Evolutionary conservation across 2,329 filamentous ascomycete genomes (phyloP).

Genomic region (Aotearoamyces nothofagi): DNA sequence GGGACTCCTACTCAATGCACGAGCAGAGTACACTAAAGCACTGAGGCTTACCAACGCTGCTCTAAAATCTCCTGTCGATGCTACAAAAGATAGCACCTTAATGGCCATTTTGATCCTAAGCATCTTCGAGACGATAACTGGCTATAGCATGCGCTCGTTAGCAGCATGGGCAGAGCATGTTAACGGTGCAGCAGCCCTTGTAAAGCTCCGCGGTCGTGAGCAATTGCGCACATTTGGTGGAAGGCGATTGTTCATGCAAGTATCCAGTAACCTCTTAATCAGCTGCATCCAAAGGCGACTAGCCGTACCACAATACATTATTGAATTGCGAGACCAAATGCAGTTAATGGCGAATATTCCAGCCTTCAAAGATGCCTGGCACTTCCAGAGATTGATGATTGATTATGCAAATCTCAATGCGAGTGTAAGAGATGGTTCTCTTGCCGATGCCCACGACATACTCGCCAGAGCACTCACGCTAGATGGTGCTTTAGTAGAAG

Average conservation of each 20-base stretch:
- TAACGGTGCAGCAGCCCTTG: slow-evolving; percentile 33
- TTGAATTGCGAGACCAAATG: slow-evolving; percentile 24
- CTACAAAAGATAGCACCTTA: slow-evolving; percentile 34
- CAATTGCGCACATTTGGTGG: slow-evolving; percentile 31
- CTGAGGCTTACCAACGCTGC: slow-evolving; percentile 34
- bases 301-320: slow-evolving; percentile 31
- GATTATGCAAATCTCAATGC: too few relatives aligned
- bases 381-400: too few relatives aligned
- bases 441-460: slow-evolving; percentile 19
- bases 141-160: slow-evolving; percentile 28
- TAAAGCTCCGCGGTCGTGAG: slow-evolving; percentile 30
- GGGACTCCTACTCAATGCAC: slow-evolving; percentile 30
- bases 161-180: slow-evolving; percentile 37
- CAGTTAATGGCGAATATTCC: not conserved
- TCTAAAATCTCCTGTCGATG: slow-evolving; percentile 27
- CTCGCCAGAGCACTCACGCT: slow-evolving; percentile 10
- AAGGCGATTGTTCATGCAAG: slow-evolving; percentile 36
- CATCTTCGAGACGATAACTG: slow-evolving; percentile 37
- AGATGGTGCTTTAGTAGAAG: slow-evolving; percentile 8
- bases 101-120: slow-evolving; percentile 35
- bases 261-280: slow-evolving; percentile 33
- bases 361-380: not conserved
- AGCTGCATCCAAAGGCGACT: slow-evolving; percentile 33
- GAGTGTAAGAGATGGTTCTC: not conserved
- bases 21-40: slow-evolving; percentile 34